Conservation (phyloP, 306 rosid species). For the Cicer yamashitae region DNA sequence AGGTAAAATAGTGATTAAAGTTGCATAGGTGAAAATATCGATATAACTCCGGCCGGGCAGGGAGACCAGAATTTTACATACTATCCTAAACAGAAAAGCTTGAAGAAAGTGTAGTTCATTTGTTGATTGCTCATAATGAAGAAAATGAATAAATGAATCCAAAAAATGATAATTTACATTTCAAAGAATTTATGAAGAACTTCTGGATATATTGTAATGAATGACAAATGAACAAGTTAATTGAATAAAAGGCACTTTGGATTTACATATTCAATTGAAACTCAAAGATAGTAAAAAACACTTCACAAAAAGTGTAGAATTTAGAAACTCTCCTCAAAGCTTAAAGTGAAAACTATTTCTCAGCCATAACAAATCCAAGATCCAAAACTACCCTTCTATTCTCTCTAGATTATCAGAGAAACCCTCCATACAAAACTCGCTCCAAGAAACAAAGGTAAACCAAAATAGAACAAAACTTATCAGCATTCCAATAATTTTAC, state of each 20-base stretch:
- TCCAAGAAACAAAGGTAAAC: slow-evolving; percentile 36
- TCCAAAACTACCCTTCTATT: slow-evolving; percentile 53
- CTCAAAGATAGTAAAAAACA: slow-evolving; percentile 30
- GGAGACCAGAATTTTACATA: slow-evolving; percentile 51
- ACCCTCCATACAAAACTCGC: slow-evolving; percentile 48
- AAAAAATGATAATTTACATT: slow-evolving; percentile 64
- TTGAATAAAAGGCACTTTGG: slow-evolving; percentile 42
- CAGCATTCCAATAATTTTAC: slow-evolving; percentile 46
- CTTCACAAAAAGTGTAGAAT: slow-evolving; percentile 44
- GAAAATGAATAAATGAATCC: slow-evolving; percentile 52
- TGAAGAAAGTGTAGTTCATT: slow-evolving; percentile 45
- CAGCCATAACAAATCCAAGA: slow-evolving; percentile 50
- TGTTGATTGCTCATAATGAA: slow-evolving; percentile 49
- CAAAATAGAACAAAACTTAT: slow-evolving; percentile 43
- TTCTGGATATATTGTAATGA: slow-evolving; percentile 43
- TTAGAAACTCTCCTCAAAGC: slow-evolving; percentile 43
- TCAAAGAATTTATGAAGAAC: slow-evolving; percentile 47
- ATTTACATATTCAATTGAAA: slow-evolving; percentile 48
- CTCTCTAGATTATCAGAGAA: slow-evolving; percentile 17
- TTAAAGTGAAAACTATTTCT: slow-evolving; percentile 55
- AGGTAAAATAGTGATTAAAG: slow-evolving; percentile 57
- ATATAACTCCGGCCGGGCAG: slow-evolving; percentile 55
- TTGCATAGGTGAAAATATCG: slow-evolving; percentile 41
- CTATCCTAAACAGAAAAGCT: slow-evolving; percentile 48
- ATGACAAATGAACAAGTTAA: slow-evolving; percentile 49